phyloP scores from a whole-genome alignment of 2,329 filamentous ascomycete genomes.

The Penicillium sp. region DNA sequence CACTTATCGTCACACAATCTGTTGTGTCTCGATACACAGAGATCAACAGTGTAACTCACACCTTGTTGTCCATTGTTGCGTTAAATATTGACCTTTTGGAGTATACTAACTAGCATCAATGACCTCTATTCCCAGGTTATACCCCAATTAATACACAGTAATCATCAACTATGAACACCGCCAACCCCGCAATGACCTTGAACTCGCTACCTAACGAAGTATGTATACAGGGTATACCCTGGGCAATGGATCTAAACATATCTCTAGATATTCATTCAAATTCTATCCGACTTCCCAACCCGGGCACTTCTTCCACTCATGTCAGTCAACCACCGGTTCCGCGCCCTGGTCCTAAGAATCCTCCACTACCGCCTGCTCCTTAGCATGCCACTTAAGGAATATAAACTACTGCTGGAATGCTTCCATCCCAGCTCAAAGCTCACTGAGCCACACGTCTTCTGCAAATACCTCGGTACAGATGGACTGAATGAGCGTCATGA shows the following conservation, averaged over 20 bases:
- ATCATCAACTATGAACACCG: slow-evolving; percentile 9
- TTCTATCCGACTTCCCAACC: slow-evolving; percentile 44
- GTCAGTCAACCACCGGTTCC: slow-evolving; percentile 54
- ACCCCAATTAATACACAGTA: background rate
- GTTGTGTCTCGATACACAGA: background rate
- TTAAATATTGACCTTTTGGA: background rate
- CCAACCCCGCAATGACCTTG: slow-evolving; percentile 9
- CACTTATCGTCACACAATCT: background rate
- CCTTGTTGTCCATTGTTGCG: background rate
- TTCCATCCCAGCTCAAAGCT: slow-evolving; percentile 64
- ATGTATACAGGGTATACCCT: background rate
- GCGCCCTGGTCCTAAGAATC: slow-evolving; percentile 54
- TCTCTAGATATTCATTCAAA: slow-evolving; percentile 44
- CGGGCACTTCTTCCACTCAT: slow-evolving; percentile 50
- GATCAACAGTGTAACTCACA: background rate
- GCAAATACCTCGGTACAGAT: slow-evolving; percentile 58
- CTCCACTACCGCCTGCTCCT: slow-evolving; percentile 56
- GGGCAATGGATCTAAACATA: background rate
- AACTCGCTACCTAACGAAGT: slow-evolving; percentile 33
- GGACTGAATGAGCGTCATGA: slow-evolving; percentile 44
- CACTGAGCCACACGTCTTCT: slow-evolving; percentile 60
- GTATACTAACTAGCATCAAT: background rate
- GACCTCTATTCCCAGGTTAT: background rate
- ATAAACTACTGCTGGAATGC: slow-evolving; percentile 67
- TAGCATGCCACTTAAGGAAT: slow-evolving; percentile 50